Base-by-base conservation (phyloP, 164 flowering plant species). In the Sedum album region DNA sequence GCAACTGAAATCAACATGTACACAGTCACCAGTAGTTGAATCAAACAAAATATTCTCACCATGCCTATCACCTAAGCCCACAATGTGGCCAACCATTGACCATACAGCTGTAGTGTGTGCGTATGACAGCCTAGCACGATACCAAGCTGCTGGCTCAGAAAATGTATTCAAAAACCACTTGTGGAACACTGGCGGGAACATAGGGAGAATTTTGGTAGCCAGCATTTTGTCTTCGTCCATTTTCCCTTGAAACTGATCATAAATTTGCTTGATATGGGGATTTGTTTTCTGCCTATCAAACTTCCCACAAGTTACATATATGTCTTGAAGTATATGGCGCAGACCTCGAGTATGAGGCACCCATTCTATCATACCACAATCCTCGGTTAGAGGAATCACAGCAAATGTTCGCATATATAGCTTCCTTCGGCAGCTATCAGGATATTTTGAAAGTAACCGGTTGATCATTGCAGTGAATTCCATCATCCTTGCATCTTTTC, bases 401-500 rank as follows among this genome's bases (percentile, higher is more conserved):
- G 97, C 93, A 81, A 95, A 95, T 21, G 99, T 95, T 57, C 99
- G 94, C 68, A 92, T 84, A 61, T 95, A 95, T 35, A 95, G 97
- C 82, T 95, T 95, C 73, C 99, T 82, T n/a, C 96, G 81, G 26
- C 99, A 91, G 79, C 99, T 95, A 85, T 95, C 99, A 66, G 96
- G 93, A 72, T 84, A 84, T 81, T 92, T 95, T 53, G 91, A 85
- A 69, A 95, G 75, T 31, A 95, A 78, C 68, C 91, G 91, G 73
- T 95, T 95, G 75, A 95, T 88, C 94, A 86, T 95, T 60, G 96
- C 94, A 74, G 88, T 88, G 74, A 92, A 95, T 72, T 95, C 99
- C 97, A 95, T 95, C 99, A 95, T 95, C 23, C 99, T 94, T n/a
- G 99, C 97, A 83, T 95, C 97, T 80, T 95, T 95, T 74, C 99